Evolutionary conservation across 257 asterid species (phyloP), one percentile per base, ranked within the genome.

Genomic region (Gynochthodes officinalis): DNA sequence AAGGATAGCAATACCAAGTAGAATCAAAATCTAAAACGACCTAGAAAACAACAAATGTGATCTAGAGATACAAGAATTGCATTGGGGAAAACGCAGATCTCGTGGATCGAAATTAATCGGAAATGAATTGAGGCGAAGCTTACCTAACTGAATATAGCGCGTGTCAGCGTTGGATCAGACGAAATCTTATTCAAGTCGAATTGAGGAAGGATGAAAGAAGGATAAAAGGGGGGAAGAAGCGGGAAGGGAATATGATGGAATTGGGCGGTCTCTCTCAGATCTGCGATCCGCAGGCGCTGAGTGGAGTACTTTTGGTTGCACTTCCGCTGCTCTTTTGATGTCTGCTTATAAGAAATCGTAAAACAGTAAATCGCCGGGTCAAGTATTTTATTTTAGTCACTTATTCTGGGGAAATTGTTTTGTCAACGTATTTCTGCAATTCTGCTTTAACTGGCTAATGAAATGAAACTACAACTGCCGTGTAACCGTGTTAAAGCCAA

Each of bases 211-310:
- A 4, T 12, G 12, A 64, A 5, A 40, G 53, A 39, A 4, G 27
- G 11, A 7, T 4, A 53, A 15, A 30, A 23, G 64, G 60, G 27
- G 5, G 39, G n/a, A n/a, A n/a, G n/a, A n/a, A n/a, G n/a, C n/a
- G n/a, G n/a, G n/a, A n/a, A n/a, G n/a, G 70, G 23, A 16, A 16
- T 11, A 39, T 6, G 44, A 49, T 37, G 21, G 59, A 53, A 33
- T 37, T 49, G 58, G 73, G 73, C 35, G 32, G 44, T 14, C 9
- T 49, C 18, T 9, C 54, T 53, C 64, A 73, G 76, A 73, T 73
- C 71, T 73, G 64, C 54, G 64, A 73, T 73, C 71, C 69, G 70
- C 69, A 28, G 55, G 30, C 59, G 33, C 57, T 15, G 69, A 28
- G 62, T 50, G 4, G 21, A 68, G 73, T 21, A 19, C 16, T 11